These are phyloP conservation scores for Trichophaea hybrida DNA, from an alignment of 2,329 filamentous ascomycete species.

Conservation along the genomic window DNA sequence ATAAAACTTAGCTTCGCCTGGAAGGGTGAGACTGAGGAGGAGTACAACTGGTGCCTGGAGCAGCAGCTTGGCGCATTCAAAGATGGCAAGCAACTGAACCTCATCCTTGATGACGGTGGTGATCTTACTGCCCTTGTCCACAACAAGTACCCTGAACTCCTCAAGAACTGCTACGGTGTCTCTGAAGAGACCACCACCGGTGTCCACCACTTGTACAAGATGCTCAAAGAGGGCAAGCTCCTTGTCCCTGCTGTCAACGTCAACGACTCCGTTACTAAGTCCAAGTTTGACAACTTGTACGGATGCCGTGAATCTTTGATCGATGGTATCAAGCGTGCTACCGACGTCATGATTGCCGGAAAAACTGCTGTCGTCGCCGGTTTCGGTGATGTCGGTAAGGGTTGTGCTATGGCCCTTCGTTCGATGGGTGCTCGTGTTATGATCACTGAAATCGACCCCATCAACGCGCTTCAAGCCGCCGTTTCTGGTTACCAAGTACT, in stretches of 20 bases:
- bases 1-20: slow-evolving; percentile 44
- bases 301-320: slow-evolving; percentile 97
- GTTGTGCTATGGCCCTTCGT: slow-evolving; percentile 87
- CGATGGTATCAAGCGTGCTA: slow-evolving; percentile 99
- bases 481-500: slow-evolving; percentile 94
- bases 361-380: slow-evolving; percentile 96
- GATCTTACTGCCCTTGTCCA: slow-evolving; percentile 93
- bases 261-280: slow-evolving; percentile 99
- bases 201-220: slow-evolving; percentile 98
- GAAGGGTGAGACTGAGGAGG: slow-evolving; percentile 95
- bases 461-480: slow-evolving; percentile 98
- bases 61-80: slow-evolving; percentile 97
- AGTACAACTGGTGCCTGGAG: slow-evolving; percentile 99
- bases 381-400: slow-evolving; percentile 98
- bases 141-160: slow-evolving; percentile 95
- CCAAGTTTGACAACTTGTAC: slow-evolving; percentile 99
- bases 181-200: slow-evolving; percentile 99
- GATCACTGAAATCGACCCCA: slow-evolving; percentile 94
- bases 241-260: slow-evolving; percentile 96
- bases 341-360: slow-evolving; percentile 99
- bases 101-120: slow-evolving; percentile 97
- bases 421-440: slow-evolving; percentile 95
- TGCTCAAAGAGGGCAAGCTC: slow-evolving; percentile 82
- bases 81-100: slow-evolving; percentile 88
- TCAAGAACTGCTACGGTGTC: slow-evolving; percentile 95